Evolutionary conservation across 1,284 basidiomycete species (phyloP), one percentile per base, ranked within the genome.

Genomic region (Inonotus hispidus): DNA sequence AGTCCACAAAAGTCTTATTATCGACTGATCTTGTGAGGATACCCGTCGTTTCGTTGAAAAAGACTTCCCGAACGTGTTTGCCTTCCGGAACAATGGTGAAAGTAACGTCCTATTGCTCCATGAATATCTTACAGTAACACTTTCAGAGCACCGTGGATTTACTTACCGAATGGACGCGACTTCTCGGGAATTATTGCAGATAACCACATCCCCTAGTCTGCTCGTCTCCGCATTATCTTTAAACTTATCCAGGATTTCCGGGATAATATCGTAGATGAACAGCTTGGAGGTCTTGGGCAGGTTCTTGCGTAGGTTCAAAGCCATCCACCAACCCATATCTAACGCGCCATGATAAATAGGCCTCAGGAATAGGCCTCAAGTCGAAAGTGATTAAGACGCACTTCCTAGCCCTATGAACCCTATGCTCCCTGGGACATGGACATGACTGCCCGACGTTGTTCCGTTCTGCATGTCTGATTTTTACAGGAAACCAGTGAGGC

Each of bases 241-340:
- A 47, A 65, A 66, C 3, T 43, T 57, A 14, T 65, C 61, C 23
- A 66, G 37, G 3, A 56, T 46, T 19, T 16, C 35, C 25, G 45
- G 43, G 32, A 47, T 32, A 13, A 66, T 38, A 43, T 66, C 65
- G n/a, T 57, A 65, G 43, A 66, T 60, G 37, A 27, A 55, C 25
- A 66, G 32, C 29, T 43, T 53, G 6, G 55, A 55, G n/a, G 61
- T 25, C 8, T 37, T 43, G 13, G 62, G 59, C 23, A 66, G 57
- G 27, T 53, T 50, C 29, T 60, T 56, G 47, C 64, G 64, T 11
- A 66, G 61, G 49, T 65, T 64, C 25, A 59, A 25, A 14, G 64
- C 61, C 65, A 66, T 66, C 45, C 62, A 63, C 59, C 45, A 62
- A 1, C 65, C 65, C 65, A 66, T 66, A 27, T 63, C 62, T 63